Base-by-base conservation (phyloP, 2,329 filamentous ascomycete genomes). In the Penicillium sp. region DNA sequence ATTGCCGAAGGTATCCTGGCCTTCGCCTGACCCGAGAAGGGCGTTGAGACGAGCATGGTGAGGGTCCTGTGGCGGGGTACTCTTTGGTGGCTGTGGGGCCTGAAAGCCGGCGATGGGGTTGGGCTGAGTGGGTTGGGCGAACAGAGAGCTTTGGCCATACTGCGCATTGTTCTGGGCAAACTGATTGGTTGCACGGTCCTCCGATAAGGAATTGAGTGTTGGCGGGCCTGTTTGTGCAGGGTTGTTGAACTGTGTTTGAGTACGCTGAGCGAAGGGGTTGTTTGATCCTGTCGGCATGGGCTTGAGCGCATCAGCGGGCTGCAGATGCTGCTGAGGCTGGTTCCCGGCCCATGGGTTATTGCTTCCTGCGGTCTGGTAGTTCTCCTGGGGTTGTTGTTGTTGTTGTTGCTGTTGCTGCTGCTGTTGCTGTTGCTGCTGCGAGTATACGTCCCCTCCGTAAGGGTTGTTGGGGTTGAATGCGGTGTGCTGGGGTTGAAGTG, bases 1-100 rank as follows among this genome's bases (percentile, higher is more conserved):
- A 74, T 99, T 99, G 64, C 94, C 94, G 73, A 95, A 99, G 0
- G 94, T 99, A 72, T 99, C 94, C 81, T 95, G 90, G 25, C 94
- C 94, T 57, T 99, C 94, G 63, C 94, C 93, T 25, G 84, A 86
- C 3, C 92, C 85, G 45, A 99, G 85, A 35, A 99, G 85, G 1
- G 89, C 85, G 72, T 97, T 97, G 65, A 99, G 88, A 70, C 86
- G 89, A 23, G 89, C 86, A 57, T 84, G 78, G 62, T 87, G 84
- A 13, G 85, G 84, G 64, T 88, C 83, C 42, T 70, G 69, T 4
- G 71, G 67, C 17, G 69, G 62, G 15, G 71, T 71, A 52, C 65
- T 71, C 64, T 70, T 73, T n/a, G 71, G 68, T 31, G 71, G 70
- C 50, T 71, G 63, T 6, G 71, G 70, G 42, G 63, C 64, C 57